Conservation (phyloP, 257 asterid species). For the Ehretia macrophylla region DNA sequence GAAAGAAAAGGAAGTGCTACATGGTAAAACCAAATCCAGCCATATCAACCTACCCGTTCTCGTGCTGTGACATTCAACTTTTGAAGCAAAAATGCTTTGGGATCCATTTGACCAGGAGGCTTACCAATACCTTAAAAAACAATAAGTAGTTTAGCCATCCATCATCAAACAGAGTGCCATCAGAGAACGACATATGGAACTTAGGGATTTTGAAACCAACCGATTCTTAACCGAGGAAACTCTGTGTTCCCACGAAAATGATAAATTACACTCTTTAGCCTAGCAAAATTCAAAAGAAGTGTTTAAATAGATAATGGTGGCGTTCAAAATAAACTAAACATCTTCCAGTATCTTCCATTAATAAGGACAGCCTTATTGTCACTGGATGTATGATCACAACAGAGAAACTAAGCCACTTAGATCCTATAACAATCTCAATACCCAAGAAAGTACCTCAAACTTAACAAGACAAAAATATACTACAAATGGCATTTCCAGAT, state of each 20-base stretch:
- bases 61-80: conserved; percentile 73
- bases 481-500: too few species aligned
- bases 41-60: conserved; percentile 58
- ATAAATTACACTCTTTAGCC: conserved; percentile 76
- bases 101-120: conserved; percentile 99
- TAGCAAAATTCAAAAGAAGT: conserved; percentile 15
- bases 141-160: conserved; percentile 6
- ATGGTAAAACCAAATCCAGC: background rate
- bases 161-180: conserved; percentile 3
- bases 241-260: conserved; percentile 77
- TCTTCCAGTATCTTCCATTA: background rate
- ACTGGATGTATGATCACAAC: too few species aligned
- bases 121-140: conserved; percentile 69
- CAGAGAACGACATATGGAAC: conserved; percentile 8
- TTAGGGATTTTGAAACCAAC: conserved; percentile 39
- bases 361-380: too few species aligned
- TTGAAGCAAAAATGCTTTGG: conserved; percentile 89
- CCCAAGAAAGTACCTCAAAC: too few species aligned
- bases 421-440: too few species aligned
- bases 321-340: background rate
- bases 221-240: conserved; percentile 92
- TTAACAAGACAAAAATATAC: too few species aligned
- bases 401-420: too few species aligned
- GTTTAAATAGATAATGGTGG: background rate
- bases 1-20: background rate